Evolutionary conservation across 768 basidiomycete species (phyloP), one percentile per base, ranked within the genome.

Genomic region (Mycena haematopus): DNA sequence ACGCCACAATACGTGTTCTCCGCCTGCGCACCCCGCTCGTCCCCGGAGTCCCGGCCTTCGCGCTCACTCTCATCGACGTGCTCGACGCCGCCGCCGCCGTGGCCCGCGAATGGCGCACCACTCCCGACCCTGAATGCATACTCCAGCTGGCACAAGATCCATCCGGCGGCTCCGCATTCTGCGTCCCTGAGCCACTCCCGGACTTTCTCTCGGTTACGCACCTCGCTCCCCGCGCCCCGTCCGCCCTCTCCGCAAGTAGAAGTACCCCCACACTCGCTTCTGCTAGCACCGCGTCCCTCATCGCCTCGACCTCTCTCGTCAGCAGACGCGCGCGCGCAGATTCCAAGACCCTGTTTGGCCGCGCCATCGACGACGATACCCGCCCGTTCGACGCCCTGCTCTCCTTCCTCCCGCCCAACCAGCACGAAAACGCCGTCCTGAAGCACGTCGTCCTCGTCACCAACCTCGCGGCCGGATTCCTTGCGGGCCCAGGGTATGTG

Each of bases 371-470:
- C 35, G 40, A 56, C 29, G 40, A 21, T 25, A 59, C 63, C 38
- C 70, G 74, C 38, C 67, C 74, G 0, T 82, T 84, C 59, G 80
- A 80, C 58, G 78, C 79, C 10, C 65, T 84, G 17, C 59, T 84
- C 62, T 80, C 80, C 50, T 82, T 81, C 65, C 71, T 84, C n/a
- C 79, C 81, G 0, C 36, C 72, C 5, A 59, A 60, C 19, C 58
- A 79, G 1, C 73, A 76, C 0, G 82, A 84, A 40, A 81, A 80
- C 62, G 74, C 74, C 13, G 68, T 82, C 6, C 67, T 82, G 6
- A 82, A 82, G 56, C 74, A 80, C 60, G 75, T 79, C 8, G 77
- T 84, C 13, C 73, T 84, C 31, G 75, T 82, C 5, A 80, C 49
- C 45, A 63, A 62, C 1, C 65, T 67, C 25, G 62, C 65, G 1